phyloP scores from a whole-genome alignment of 192 early-diverging fungal species.

The Coemansia sp. region DNA sequence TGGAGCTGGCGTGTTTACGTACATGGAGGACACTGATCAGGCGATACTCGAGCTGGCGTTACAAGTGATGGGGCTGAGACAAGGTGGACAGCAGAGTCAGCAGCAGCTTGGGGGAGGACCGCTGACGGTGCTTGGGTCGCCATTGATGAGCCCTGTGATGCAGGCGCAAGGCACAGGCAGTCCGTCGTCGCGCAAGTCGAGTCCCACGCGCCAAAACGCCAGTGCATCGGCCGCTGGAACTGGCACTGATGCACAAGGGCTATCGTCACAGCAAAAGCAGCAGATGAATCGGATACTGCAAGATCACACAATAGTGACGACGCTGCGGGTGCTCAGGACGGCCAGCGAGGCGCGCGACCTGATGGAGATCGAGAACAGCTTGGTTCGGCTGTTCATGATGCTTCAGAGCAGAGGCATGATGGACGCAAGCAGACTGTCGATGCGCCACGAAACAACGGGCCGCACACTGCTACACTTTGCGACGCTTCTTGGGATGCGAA shows the following conservation, averaged over 20 bases:
- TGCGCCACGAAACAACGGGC: slow-evolving; percentile 37
- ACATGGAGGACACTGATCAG: slow-evolving; percentile 75
- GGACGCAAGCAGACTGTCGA: slow-evolving; percentile 17
- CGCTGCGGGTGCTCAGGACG: slow-evolving; percentile 16
- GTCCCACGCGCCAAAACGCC: background rate
- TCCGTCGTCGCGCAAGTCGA: slow-evolving; percentile 15
- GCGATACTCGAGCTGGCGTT: slow-evolving; percentile 89
- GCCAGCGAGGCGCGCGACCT: slow-evolving; percentile 26
- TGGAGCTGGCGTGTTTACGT: slow-evolving; percentile 39
- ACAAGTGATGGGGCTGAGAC: slow-evolving; percentile 82
- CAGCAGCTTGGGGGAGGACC: slow-evolving; percentile 23
- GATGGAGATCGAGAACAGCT: slow-evolving; percentile 31
- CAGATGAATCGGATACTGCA: slow-evolving; percentile 23
- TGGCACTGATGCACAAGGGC: background rate
- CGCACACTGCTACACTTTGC: slow-evolving; percentile 68
- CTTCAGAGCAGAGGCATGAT: slow-evolving; percentile 22
- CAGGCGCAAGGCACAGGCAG: slow-evolving; percentile 11
- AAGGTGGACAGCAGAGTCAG: slow-evolving; percentile 63
- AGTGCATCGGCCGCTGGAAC: background rate
- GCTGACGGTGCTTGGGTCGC: slow-evolving; percentile 8
- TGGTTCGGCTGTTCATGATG: slow-evolving; percentile 29
- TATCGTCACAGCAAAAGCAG: slow-evolving; percentile 8
- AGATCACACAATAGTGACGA: slow-evolving; percentile 1
- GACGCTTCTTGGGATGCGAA: slow-evolving; percentile 59
- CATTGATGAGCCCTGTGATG: slow-evolving; percentile 19